These are phyloP conservation scores for Buddleja alternifolia DNA, from an alignment of 257 asterid species.

Conservation along the genomic window DNA sequence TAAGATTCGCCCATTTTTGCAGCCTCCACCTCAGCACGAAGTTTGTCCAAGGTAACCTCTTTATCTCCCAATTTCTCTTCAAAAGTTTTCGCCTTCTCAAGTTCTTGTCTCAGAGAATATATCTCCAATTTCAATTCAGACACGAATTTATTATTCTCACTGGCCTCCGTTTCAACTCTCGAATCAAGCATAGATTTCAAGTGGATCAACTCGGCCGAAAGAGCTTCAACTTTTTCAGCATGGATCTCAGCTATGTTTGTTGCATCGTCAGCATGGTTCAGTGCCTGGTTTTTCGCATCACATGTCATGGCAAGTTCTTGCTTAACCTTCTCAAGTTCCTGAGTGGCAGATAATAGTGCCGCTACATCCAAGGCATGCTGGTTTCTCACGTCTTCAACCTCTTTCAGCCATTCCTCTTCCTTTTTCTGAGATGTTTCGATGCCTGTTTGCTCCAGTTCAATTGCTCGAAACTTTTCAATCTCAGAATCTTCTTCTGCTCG, in stretches of 20 bases:
- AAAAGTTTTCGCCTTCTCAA: slow-evolving; percentile 51
- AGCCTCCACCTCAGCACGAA: slow-evolving; percentile 85
- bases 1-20: slow-evolving; percentile 47
- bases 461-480: slow-evolving; percentile 83
- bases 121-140: slow-evolving; percentile 68
- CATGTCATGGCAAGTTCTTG: slow-evolving; percentile 62
- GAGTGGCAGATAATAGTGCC: slow-evolving; percentile 68
- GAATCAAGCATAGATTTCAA: slow-evolving; percentile 70
- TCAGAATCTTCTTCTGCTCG: slow-evolving; percentile 87
- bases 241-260: slow-evolving; percentile 72
- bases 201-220: slow-evolving; percentile 75
- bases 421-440: slow-evolving; percentile 83
- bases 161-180: slow-evolving; percentile 52
- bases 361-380: slow-evolving; percentile 79
- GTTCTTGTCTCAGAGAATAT: slow-evolving; percentile 60
- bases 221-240: slow-evolving; percentile 65
- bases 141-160: slow-evolving; percentile 56
- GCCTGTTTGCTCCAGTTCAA: slow-evolving; percentile 92
- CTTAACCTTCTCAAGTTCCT: slow-evolving; percentile 76
- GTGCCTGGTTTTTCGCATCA: slow-evolving; percentile 83
- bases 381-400: slow-evolving; percentile 71
- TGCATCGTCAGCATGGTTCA: slow-evolving; percentile 79
- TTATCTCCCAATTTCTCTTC: slow-evolving; percentile 65
- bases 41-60: slow-evolving; percentile 74
- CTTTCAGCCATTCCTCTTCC: slow-evolving; percentile 81